Conservation (phyloP, 306 rosid species). For the Quercus ilex region DNA sequence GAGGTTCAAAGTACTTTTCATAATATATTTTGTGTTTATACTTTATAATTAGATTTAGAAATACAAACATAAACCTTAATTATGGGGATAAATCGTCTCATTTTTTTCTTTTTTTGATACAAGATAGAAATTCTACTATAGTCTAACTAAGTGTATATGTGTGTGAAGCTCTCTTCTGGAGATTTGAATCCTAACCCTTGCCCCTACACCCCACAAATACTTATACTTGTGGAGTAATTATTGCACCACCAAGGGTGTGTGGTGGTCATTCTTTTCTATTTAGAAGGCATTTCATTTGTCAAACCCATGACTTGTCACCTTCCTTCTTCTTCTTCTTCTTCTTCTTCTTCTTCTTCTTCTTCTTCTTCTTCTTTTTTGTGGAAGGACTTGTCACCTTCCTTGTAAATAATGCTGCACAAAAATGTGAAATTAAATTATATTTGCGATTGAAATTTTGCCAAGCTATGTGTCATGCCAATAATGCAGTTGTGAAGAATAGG, state of each 20-base stretch:
- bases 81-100: not conserved
- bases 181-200: fast-evolving
- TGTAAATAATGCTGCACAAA: not conserved
- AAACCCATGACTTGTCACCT: not conserved
- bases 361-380: too few relatives aligned
- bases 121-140: too few relatives aligned
- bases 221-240: too few relatives aligned
- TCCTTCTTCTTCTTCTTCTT: not conserved
- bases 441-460: not conserved
- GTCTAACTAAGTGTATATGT: too few relatives aligned
- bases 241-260: too few relatives aligned
- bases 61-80: not conserved
- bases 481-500: too few relatives aligned
- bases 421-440: not conserved
- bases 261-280: not conserved
- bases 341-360: too few relatives aligned
- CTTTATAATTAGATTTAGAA: not conserved
- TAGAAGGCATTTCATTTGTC: not conserved
- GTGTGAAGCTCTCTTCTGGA: too few relatives aligned
- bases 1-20: too few relatives aligned
- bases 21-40: too few relatives aligned
- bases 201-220: fast-evolving
- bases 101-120: not conserved
- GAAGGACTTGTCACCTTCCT: not conserved
- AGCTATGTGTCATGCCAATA: not conserved